Evolutionary conservation across 768 basidiomycete genomes (phyloP).

Genomic region (Pleurotus salmoneostramineus): DNA sequence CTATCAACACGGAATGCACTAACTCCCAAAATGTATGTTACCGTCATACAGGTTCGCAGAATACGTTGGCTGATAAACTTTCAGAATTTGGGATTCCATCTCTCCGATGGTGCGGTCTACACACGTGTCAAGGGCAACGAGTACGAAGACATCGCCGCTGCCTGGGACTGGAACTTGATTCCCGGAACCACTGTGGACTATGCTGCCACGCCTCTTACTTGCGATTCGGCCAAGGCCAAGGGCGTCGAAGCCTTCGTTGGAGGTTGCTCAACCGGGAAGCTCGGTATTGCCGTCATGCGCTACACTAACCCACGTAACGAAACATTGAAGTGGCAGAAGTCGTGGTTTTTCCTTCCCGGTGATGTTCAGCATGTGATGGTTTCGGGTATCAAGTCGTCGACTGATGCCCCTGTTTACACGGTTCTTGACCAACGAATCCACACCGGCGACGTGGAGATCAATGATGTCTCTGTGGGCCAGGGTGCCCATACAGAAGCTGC

Average conservation of each 20-base stretch:
- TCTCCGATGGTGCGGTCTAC: slow-evolving; percentile 61
- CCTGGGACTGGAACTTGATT: slow-evolving; percentile 78
- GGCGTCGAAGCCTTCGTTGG: slow-evolving; percentile 62
- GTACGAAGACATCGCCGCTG: slow-evolving; percentile 68
- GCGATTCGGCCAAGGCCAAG: slow-evolving; percentile 32
- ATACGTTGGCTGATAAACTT: slow-evolving; percentile 1
- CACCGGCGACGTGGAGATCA: slow-evolving; percentile 36
- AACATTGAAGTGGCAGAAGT: slow-evolving; percentile 58
- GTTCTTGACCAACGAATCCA: slow-evolving; percentile 65
- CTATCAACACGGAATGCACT: slow-evolving; percentile 60
- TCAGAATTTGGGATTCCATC: slow-evolving; percentile 63
- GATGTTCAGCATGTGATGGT: slow-evolving; percentile 65
- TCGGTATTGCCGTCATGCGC: slow-evolving; percentile 59
- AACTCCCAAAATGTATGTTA: slow-evolving; percentile 54
- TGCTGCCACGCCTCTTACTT: slow-evolving; percentile 46
- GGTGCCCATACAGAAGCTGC: slow-evolving; percentile 17
- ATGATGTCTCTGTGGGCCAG: not conserved
- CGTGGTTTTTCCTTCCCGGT: slow-evolving; percentile 68
- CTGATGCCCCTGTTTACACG: slow-evolving; percentile 45
- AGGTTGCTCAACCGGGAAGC: slow-evolving; percentile 52
- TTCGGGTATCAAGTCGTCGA: slow-evolving; percentile 41
- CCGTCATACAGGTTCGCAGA: not conserved
- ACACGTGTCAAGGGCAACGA: slow-evolving; percentile 64
- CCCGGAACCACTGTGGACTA: slow-evolving; percentile 72
- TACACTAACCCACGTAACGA: slow-evolving; percentile 61